Base-by-base conservation (phyloP, 2,329 filamentous ascomycete genomes). In the Chrysosporium keratinophilum region DNA sequence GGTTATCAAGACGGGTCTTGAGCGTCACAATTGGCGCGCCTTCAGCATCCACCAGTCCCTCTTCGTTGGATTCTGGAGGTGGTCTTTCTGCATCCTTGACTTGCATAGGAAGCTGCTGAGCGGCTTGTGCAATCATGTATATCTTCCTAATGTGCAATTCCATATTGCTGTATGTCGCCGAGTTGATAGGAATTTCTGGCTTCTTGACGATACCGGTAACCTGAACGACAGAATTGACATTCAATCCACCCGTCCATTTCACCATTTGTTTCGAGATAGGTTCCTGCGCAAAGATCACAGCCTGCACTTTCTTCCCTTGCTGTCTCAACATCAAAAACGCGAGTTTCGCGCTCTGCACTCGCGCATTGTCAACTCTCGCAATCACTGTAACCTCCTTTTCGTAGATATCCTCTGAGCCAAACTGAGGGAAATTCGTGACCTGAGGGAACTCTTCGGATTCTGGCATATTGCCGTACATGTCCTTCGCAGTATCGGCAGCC, bases 91-190 rank as follows among this genome's bases (percentile, higher is more conserved):
- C 77, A 58, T 78, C 76, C 61, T 76, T 77, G 50, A 76, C 73
- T 62, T 76, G 81, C 65, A 85, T 78, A 7, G 82, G 82, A 41
- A 85, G 71, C 61, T 76, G 74, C 50, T 78, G 72, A 34, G 79
- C 74, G 15, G 82, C 80, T 64, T 78, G 75, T 46, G 87, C 81
- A 62, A 95, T 78, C 56, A 91, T 73, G 72, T 85, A 96, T 64
- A 88, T 79, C 76, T 90, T 94, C 62, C 79, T 81, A 65, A 97
- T 82, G 73, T 97, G 91, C 47, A 97, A 78, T 76, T 97, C 93
- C 62, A 84, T 82, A 62, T 84, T 77, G 61, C 82, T 81, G 53
- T 97, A 84, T 14, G 82, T 83, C 55, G 87, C 87, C 65, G 87
- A 93, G 74, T 94, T 93, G 68, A 97, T 86, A 2, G 88, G 86